Conservation (phyloP, 1,284 basidiomycete species). For the Naganishia liquefaciens region DNA sequence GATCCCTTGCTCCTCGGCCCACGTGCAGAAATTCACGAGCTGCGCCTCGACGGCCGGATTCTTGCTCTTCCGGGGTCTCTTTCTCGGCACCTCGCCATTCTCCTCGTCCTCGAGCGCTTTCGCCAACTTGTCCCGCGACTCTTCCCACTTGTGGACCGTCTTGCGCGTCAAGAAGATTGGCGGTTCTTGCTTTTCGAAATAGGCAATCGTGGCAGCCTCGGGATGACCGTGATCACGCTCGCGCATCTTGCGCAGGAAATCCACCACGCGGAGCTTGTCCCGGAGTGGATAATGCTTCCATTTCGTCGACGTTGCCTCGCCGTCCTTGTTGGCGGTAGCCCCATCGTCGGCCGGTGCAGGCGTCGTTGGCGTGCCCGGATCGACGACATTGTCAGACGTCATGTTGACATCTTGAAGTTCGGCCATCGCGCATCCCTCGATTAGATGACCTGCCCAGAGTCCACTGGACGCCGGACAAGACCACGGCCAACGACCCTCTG, state of each 20-base stretch:
- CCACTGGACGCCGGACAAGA: neutral
- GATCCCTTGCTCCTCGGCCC: conserved; percentile 22
- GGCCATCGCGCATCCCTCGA: neutral
- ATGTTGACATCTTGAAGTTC: conserved; percentile 3
- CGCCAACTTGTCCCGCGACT: conserved; percentile 14
- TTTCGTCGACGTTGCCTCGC: conserved; percentile 13
- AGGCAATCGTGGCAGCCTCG: conserved; percentile 20
- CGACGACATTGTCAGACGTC: neutral
- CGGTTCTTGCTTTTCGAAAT: conserved; percentile 23
- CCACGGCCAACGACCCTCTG: neutral
- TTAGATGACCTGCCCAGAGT: neutral
- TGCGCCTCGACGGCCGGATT: conserved; percentile 26
- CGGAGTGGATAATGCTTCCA: conserved; percentile 26
- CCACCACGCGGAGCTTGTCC: conserved; percentile 25
- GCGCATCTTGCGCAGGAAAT: conserved; percentile 23
- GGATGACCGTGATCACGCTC: conserved; percentile 26
- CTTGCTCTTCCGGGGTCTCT: conserved; percentile 17
- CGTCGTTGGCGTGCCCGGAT: conserved; percentile 17
- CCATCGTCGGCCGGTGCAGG: conserved; percentile 2
- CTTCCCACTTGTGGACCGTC: conserved; percentile 26
- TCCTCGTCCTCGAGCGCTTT: conserved; percentile 24
- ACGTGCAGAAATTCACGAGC: conserved; percentile 19
- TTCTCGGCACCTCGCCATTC: conserved; percentile 10
- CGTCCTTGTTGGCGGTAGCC: conserved; percentile 5
- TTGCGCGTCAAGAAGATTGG: conserved; percentile 21